Evolutionary conservation across 768 basidiomycete genomes (phyloP).

Genomic region (Psilocybe cubensis): DNA sequence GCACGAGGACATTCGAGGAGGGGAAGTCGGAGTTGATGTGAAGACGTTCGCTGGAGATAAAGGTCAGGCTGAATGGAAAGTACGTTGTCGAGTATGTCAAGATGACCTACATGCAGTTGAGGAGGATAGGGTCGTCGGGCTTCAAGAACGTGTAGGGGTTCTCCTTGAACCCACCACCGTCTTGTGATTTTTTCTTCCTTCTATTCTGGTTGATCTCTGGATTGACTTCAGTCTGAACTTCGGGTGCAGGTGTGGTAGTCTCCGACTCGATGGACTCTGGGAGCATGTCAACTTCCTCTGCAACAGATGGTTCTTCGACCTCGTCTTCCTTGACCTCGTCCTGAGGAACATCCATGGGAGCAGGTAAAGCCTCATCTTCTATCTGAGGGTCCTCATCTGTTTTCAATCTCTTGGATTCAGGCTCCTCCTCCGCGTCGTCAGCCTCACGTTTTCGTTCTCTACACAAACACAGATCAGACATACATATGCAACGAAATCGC

Average conservation of each 20-base stretch:
- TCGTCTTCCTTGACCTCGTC: constrained; percentile 14
- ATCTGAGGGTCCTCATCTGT: not conserved
- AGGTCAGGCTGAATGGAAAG: too few relatives aligned
- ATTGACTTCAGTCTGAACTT: not conserved
- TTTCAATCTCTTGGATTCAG: constrained; percentile 56
- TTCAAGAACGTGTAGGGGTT: constrained; percentile 88
- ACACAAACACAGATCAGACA: not conserved
- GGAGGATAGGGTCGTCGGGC: constrained; percentile 69
- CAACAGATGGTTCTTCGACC: not conserved
- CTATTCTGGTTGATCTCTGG: constrained; percentile 16
- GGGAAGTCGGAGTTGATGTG: constrained; percentile 76
- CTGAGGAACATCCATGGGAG: constrained; percentile 3
- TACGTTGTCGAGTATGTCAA: too few relatives aligned
- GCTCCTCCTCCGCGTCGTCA: constrained; percentile 35
- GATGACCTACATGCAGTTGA: constrained; percentile 68
- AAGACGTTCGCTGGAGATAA: constrained; percentile 62
- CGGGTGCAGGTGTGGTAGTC: not conserved
- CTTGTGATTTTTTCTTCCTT: constrained; percentile 23
- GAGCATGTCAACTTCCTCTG: not conserved
- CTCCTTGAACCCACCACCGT: constrained; percentile 70
- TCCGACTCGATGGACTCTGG: not conserved
- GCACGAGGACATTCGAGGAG: constrained; percentile 75
- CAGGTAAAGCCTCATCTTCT: not conserved
- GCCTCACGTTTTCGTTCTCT: constrained; percentile 61
- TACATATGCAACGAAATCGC: not conserved